Conservation (phyloP, 2,329 filamentous ascomycete species). For the Colletotrichum tanaceti region DNA sequence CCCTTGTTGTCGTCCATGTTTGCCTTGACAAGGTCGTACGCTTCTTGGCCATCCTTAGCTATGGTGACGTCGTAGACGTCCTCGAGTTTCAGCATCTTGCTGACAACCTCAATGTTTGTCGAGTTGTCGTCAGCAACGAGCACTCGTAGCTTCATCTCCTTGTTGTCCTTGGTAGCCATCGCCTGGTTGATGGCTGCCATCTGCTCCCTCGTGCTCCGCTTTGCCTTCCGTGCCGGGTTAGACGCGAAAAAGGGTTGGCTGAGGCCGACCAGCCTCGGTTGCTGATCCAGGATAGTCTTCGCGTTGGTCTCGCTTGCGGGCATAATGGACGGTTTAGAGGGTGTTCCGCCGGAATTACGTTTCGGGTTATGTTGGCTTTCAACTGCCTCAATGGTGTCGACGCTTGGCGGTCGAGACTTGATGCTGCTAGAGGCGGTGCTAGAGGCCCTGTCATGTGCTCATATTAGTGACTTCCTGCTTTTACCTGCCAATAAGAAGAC, state of each 20-base stretch:
- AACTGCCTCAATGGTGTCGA: slow-evolving; percentile 54
- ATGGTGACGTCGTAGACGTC: slow-evolving; percentile 89
- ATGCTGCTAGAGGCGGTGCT: slow-evolving; percentile 67
- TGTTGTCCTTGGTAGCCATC: slow-evolving; percentile 68
- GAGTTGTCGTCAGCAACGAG: slow-evolving; percentile 82
- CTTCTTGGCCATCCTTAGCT: slow-evolving; percentile 87
- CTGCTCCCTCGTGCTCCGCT: slow-evolving; percentile 65
- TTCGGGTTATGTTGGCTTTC: slow-evolving; percentile 39
- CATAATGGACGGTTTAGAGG: slow-evolving; percentile 30
- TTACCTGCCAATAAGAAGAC: slow-evolving; percentile 43
- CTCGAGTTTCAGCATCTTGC: slow-evolving; percentile 77
- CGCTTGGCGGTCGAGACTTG: slow-evolving; percentile 61
- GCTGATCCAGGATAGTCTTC: slow-evolving; percentile 68
- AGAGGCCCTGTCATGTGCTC: slow-evolving; percentile 54
- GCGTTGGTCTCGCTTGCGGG: slow-evolving; percentile 48
- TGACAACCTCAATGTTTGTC: slow-evolving; percentile 69
- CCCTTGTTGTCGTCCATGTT: slow-evolving; percentile 78
- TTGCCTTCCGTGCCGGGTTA: slow-evolving; percentile 49
- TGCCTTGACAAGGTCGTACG: slow-evolving; percentile 85
- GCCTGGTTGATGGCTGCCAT: slow-evolving; percentile 74
- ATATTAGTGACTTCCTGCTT: neutral
- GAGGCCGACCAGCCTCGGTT: slow-evolving; percentile 84
- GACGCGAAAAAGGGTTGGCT: slow-evolving; percentile 83
- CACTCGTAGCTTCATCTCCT: slow-evolving; percentile 75
- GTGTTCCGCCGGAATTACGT: slow-evolving; percentile 33